phyloP scores from a whole-genome alignment of 2,329 filamentous ascomycete species.

The Davidsoniella virescens region DNA sequence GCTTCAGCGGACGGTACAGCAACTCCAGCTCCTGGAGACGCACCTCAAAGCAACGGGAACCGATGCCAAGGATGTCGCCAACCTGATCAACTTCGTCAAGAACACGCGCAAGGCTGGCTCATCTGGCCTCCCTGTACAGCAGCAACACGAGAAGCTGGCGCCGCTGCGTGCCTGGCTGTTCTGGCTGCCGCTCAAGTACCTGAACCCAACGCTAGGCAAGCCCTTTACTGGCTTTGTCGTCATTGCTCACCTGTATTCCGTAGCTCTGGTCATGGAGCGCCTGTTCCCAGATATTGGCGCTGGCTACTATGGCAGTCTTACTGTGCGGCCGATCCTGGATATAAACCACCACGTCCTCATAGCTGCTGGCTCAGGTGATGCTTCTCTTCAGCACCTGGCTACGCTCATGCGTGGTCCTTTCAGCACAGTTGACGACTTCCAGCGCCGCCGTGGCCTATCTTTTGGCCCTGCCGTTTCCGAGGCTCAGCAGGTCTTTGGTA shows the following conservation, averaged over 20 bases:
- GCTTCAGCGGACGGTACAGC: conserved; percentile 48
- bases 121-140: conserved; percentile 34
- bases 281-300: conserved; percentile 84
- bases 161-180: conserved; percentile 85
- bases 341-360: conserved; percentile 57
- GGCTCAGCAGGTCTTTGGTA: conserved; percentile 5
- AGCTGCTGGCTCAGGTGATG: background rate
- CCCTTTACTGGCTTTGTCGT: conserved; percentile 59
- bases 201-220: conserved; percentile 33
- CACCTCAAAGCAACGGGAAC: conserved; percentile 54
- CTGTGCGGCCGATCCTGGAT: conserved; percentile 68
- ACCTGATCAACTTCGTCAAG: conserved; percentile 57
- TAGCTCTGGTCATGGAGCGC: conserved; percentile 73
- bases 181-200: conserved; percentile 76
- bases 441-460: conserved; percentile 4
- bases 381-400: background rate
- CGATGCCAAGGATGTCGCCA: conserved; percentile 50
- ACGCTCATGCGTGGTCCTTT: conserved; percentile 6
- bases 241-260: conserved; percentile 81
- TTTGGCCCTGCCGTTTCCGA: background rate
- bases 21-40: conserved; percentile 51
- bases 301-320: conserved; percentile 70
- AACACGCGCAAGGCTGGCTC: conserved; percentile 55
- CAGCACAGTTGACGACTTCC: conserved; percentile 6
- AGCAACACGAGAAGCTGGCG: conserved; percentile 82